phyloP scores from a whole-genome alignment of 2,329 filamentous ascomycete genomes.

The Diaporthe australafricana region DNA sequence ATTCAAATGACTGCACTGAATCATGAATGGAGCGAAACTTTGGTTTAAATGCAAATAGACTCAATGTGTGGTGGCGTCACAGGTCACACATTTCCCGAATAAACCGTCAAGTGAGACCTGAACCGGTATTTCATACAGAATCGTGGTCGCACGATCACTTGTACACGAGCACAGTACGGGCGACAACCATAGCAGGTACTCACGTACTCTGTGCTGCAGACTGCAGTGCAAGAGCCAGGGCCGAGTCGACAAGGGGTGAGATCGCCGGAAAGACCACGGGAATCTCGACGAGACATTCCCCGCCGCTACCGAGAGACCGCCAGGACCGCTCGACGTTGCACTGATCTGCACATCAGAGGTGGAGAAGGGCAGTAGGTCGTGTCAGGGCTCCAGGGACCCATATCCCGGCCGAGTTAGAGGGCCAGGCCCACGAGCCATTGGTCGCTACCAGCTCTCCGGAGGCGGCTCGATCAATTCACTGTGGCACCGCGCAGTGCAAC shows the following conservation, averaged over 20 bases:
- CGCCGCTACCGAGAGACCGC: conserved; percentile 11
- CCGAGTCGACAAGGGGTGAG: neutral
- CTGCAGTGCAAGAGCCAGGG: no score
- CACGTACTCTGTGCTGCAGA: no score
- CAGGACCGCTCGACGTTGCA: conserved; percentile 27
- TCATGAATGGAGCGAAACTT: neutral
- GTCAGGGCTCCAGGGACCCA: conserved; percentile 1
- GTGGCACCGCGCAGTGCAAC: conserved; percentile 7
- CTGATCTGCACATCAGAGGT: conserved; percentile 26
- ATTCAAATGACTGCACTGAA: neutral
- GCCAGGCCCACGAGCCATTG: conserved; percentile 16
- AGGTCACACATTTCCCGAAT: neutral
- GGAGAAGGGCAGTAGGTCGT: conserved; percentile 13
- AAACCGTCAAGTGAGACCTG: neutral
- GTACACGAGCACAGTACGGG: neutral
- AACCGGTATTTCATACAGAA: neutral
- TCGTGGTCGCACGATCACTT: neutral
- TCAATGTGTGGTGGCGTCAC: neutral
- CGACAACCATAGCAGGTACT: neutral
- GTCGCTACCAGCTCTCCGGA: conserved; percentile 15
- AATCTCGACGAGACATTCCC: conserved; percentile 7
- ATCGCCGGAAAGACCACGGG: conserved; percentile 5
- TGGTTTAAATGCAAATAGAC: neutral
- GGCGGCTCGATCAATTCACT: conserved; percentile 7
- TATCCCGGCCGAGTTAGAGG: conserved; percentile 3